These are phyloP conservation scores for Sinapis alba DNA, from an alignment of 441 rosid genomes.

Conservation along the genomic window DNA sequence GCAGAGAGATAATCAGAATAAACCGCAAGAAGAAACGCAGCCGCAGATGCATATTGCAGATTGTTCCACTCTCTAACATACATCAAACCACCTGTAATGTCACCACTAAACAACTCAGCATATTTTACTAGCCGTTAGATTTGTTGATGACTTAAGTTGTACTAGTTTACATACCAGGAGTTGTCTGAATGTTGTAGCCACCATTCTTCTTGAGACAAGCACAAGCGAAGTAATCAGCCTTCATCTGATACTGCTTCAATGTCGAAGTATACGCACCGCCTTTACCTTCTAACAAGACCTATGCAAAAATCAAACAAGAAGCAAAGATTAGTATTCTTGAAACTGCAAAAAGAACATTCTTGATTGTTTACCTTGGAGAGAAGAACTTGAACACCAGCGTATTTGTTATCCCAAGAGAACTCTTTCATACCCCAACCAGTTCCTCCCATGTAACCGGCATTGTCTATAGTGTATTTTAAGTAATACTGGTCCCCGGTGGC, in stretches of 20 bases:
- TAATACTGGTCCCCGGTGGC: slow-evolving; percentile 58
- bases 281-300: slow-evolving; percentile 68
- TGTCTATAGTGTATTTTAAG: slow-evolving; percentile 56
- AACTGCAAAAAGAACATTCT: neutral
- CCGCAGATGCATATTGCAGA: slow-evolving; percentile 62
- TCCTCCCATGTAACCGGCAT: slow-evolving; percentile 69
- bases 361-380: slow-evolving; percentile 48
- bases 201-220: slow-evolving; percentile 67
- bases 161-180: slow-evolving; percentile 49
- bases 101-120: neutral
- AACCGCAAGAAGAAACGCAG: slow-evolving; percentile 56
- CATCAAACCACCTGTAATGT: slow-evolving; percentile 53
- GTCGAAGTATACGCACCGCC: slow-evolving; percentile 52
- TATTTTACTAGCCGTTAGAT: neutral
- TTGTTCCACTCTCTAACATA: slow-evolving; percentile 67
- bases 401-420: slow-evolving; percentile 81
- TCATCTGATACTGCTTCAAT: slow-evolving; percentile 55
- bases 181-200: slow-evolving; percentile 57
- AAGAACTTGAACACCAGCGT: slow-evolving; percentile 70
- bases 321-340: slow-evolving; percentile 22
- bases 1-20: slow-evolving; percentile 57
- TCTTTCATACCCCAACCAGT: slow-evolving; percentile 68
- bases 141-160: neutral
- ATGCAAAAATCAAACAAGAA: slow-evolving; percentile 12
- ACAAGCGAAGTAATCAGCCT: slow-evolving; percentile 66